phyloP scores from a whole-genome alignment of 2,329 filamentous ascomycete genomes.

The Xylaria sp. region DNA sequence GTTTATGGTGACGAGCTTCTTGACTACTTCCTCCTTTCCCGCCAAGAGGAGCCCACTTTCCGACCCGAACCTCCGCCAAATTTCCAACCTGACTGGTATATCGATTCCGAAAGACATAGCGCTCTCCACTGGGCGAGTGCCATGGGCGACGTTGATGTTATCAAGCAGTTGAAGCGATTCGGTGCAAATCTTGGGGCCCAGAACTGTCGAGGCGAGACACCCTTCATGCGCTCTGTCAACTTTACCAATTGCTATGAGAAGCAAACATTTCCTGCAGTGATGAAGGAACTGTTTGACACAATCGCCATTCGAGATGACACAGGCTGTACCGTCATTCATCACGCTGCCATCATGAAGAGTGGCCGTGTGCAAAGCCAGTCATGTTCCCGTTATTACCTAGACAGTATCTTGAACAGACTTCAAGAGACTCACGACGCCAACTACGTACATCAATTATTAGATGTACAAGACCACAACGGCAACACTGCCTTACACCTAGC shows the following conservation, averaged over 20 bases:
- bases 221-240: constrained; percentile 91
- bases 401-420: constrained; percentile 88
- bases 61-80: constrained; percentile 83
- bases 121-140: constrained; percentile 97
- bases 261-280: constrained; percentile 85
- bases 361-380: constrained; percentile 84
- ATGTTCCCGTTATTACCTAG: constrained; percentile 92
- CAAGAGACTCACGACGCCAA: constrained; percentile 80
- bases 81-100: constrained; percentile 90
- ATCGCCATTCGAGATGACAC: constrained; percentile 82
- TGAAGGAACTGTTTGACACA: constrained; percentile 85
- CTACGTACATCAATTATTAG: constrained; percentile 81
- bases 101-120: constrained; percentile 92
- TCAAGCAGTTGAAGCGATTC: constrained; percentile 85
- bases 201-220: constrained; percentile 83
- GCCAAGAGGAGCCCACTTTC: constrained; percentile 78
- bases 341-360: constrained; percentile 88
- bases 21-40: constrained; percentile 93
- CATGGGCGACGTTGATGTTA: constrained; percentile 95
- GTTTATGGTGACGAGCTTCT: constrained; percentile 92
- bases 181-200: constrained; percentile 78
- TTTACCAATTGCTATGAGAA: constrained; percentile 99
- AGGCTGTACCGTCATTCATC: constrained; percentile 91
- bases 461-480: constrained; percentile 84
- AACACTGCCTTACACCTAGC: constrained; percentile 84